Percentiles rank a stretch among this genome's conserved stretches.
These are phyloP conservation scores for Pseudogymnoascus sp. DNA, from an alignment of 2,329 filamentous ascomycete genomes.

Conservation along the genomic window DNA sequence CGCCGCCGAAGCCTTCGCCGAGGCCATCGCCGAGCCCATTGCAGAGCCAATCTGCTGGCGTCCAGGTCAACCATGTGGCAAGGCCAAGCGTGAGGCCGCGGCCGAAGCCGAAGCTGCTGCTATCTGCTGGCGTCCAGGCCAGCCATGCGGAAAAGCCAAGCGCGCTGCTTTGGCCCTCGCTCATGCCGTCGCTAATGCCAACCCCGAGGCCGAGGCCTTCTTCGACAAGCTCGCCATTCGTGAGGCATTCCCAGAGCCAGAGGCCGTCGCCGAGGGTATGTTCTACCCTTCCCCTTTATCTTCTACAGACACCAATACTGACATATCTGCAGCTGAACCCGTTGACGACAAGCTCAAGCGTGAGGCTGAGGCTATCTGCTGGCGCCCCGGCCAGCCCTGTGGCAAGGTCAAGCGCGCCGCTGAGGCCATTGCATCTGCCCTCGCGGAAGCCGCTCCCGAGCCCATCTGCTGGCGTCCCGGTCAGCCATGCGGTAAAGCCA, in stretches of 20 bases:
- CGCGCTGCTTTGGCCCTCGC: slow-evolving; percentile 34
- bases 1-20: slow-evolving; percentile 26
- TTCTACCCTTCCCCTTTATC: slow-evolving; percentile 3
- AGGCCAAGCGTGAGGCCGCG: slow-evolving; percentile 19
- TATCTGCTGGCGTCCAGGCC: slow-evolving; percentile 33
- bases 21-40: slow-evolving; percentile 21
- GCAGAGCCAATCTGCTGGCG: slow-evolving; percentile 1
- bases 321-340: slow-evolving; percentile 9
- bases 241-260: slow-evolving; percentile 22
- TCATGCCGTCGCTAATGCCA: slow-evolving; percentile 20
- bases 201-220: slow-evolving; percentile 13
- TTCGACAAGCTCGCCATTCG: not conserved
- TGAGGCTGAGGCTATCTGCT: slow-evolving; percentile 19
- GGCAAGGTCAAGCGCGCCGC: slow-evolving; percentile 28
- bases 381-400: slow-evolving; percentile 24
- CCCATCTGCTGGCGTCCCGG: slow-evolving; percentile 28
- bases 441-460: slow-evolving; percentile 16
- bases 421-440: slow-evolving; percentile 23
- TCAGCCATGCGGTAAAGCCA: slow-evolving; percentile 17
- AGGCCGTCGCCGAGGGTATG: slow-evolving; percentile 7
- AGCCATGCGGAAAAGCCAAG: slow-evolving; percentile 37
- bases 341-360: not conserved
- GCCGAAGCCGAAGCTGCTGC: slow-evolving; percentile 7
- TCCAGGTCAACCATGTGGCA: slow-evolving; percentile 18
- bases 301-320: not conserved